A percentile compares a stretch with the other conserved stretches of the same genome.
Evolutionary conservation across 1,139 yeast species (phyloP).

Genomic region (Saccharomyces hybrid): DNA sequence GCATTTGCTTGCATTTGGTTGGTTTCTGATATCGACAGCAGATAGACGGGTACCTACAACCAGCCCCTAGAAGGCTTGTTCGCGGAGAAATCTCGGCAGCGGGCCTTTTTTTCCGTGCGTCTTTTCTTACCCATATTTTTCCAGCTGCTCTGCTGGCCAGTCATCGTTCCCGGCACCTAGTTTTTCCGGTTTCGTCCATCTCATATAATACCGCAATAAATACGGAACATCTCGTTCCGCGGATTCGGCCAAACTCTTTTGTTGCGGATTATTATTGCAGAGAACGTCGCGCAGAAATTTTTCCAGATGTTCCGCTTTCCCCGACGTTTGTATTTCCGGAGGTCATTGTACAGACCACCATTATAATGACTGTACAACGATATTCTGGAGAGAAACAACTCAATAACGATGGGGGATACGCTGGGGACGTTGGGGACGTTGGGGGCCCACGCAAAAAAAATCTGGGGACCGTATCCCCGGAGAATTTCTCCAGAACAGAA

Average conservation of each 20-base stretch:
- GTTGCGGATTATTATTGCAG: background rate
- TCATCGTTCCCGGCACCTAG: background rate
- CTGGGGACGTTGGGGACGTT: background rate
- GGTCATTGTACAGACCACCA: background rate
- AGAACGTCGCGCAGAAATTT: background rate
- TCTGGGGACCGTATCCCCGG: background rate
- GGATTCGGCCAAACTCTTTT: background rate
- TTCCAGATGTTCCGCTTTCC: constrained; percentile 1
- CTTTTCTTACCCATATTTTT: background rate
- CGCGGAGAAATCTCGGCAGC: background rate
- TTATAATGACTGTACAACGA: background rate
- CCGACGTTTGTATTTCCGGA: background rate
- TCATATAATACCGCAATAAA: background rate
- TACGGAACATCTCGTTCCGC: constrained; percentile 1
- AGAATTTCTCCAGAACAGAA: constrained; percentile 1
- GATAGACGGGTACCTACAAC: background rate
- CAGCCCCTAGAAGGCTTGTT: background rate
- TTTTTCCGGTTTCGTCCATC: background rate
- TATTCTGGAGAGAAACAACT: background rate
- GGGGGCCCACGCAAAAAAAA: background rate
- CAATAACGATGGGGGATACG: background rate
- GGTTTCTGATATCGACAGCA: background rate
- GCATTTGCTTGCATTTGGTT: background rate
- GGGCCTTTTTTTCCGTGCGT: background rate
- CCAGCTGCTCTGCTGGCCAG: background rate